These are phyloP conservation scores for Cucurbitaria berberidis DNA, from an alignment of 2,329 filamentous ascomycete genomes.

Conservation along the genomic window DNA sequence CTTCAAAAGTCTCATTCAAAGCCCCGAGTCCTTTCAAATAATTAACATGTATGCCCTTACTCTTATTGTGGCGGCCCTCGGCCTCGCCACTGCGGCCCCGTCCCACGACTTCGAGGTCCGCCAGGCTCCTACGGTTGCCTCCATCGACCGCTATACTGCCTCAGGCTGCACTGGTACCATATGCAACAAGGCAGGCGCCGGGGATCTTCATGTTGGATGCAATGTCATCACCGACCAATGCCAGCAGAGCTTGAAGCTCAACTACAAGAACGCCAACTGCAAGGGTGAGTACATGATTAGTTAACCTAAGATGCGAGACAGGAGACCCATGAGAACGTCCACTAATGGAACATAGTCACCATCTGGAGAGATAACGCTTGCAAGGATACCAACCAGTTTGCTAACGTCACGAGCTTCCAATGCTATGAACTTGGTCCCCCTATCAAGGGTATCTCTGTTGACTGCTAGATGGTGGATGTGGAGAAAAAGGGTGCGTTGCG, in stretches of 20 bases:
- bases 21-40: too few relatives aligned
- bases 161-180: constrained; percentile 15
- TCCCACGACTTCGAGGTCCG: constrained; percentile 2
- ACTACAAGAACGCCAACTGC: constrained; percentile 11
- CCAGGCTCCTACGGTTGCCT: constrained; percentile 9
- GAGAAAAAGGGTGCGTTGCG: neutral
- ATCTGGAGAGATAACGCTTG: constrained; percentile 14
- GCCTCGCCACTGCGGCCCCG: constrained; percentile 9
- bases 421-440: constrained; percentile 13
- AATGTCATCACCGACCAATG: constrained; percentile 15
- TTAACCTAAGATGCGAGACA: neutral
- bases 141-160: constrained; percentile 15
- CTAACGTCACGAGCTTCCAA: constrained; percentile 7
- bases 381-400: constrained; percentile 4
- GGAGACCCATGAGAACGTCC: neutral
- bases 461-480: constrained; percentile 9
- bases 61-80: constrained; percentile 7
- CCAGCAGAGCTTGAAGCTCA: constrained; percentile 9
- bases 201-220: constrained; percentile 14
- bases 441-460: constrained; percentile 13
- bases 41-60: constrained; percentile 12
- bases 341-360: constrained; percentile 3
- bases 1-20: too few relatives aligned
- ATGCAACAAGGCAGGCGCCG: constrained; percentile 16
- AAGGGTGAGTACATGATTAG: constrained; percentile 3